phyloP scores from a whole-genome alignment of 1,284 basidiomycete genomes.

The Fistulina hepatica region DNA sequence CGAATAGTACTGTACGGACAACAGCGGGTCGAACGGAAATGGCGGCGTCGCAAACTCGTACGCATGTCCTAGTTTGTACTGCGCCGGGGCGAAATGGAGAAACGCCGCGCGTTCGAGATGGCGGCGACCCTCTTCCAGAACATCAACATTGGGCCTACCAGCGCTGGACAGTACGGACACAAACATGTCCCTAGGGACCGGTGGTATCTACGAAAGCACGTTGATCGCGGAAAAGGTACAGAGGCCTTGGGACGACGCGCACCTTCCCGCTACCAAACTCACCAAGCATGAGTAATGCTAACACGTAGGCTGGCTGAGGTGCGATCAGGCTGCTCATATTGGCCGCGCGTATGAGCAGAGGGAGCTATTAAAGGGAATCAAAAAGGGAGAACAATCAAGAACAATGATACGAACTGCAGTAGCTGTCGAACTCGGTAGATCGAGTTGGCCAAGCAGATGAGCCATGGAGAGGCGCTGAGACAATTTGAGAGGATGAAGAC shows the following conservation, averaged over 20 bases:
- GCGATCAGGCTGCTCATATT: slow-evolving; percentile 62
- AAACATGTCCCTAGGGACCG: slow-evolving; percentile 22
- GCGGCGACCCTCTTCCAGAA: slow-evolving; percentile 21
- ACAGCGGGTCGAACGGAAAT: slow-evolving; percentile 80
- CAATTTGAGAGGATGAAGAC: too few relatives aligned
- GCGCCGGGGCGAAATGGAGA: slow-evolving; percentile 79
- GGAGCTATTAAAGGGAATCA: too few relatives aligned
- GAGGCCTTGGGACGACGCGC: slow-evolving; percentile 37
- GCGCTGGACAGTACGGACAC: slow-evolving; percentile 39
- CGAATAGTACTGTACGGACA: slow-evolving; percentile 89
- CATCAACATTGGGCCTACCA: slow-evolving; percentile 25
- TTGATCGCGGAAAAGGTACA: slow-evolving; percentile 33
- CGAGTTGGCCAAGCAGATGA: slow-evolving; percentile 78
- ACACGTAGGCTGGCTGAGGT: slow-evolving; percentile 82
- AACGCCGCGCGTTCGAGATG: slow-evolving; percentile 77
- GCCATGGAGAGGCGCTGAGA: slow-evolving; percentile 82
- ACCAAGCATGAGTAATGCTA: slow-evolving; percentile 72
- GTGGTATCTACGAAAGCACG: slow-evolving; percentile 20
- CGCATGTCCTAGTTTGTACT: slow-evolving; percentile 87
- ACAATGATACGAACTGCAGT: too few relatives aligned
- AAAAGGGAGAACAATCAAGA: too few relatives aligned
- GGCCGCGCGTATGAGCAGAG: slow-evolving; percentile 70
- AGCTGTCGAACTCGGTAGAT: slow-evolving; percentile 43
- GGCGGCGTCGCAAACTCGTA: slow-evolving; percentile 87
- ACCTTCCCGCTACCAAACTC: slow-evolving; percentile 47